Conservation (phyloP, 176 grass and related monocot genomes). For the Eragrostis nindensis region DNA sequence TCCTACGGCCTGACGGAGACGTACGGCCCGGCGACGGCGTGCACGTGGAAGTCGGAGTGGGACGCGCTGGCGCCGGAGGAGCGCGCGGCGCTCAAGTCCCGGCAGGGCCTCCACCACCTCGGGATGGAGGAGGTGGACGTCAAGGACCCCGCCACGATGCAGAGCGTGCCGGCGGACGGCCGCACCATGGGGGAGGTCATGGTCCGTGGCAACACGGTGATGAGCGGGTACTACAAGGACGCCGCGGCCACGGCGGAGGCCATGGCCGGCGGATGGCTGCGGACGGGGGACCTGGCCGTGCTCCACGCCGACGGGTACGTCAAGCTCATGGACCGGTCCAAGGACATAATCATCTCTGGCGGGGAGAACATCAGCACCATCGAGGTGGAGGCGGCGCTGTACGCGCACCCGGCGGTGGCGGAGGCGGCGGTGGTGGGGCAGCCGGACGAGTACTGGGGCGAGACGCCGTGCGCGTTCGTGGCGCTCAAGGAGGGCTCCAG, state of each 20-base stretch:
- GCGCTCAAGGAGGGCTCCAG: slow-evolving; percentile 36
- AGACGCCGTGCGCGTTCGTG: slow-evolving; percentile 93
- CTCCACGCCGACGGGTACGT: slow-evolving; percentile 75
- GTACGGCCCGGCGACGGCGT: slow-evolving; percentile 69
- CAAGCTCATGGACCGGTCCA: slow-evolving; percentile 70
- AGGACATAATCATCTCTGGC: slow-evolving; percentile 91
- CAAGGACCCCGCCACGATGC: slow-evolving; percentile 75
- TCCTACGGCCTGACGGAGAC: slow-evolving; percentile 90
- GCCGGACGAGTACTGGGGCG: slow-evolving; percentile 86
- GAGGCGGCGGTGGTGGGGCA: slow-evolving; percentile 76
- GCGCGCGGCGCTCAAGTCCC: slow-evolving; percentile 69
- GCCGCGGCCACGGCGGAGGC: slow-evolving; percentile 52
- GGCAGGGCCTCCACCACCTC: slow-evolving; percentile 74
- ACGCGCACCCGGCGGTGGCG: slow-evolving; percentile 62
- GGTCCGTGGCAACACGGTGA: slow-evolving; percentile 87
- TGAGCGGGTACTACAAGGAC: slow-evolving; percentile 94
- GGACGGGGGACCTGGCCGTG: slow-evolving; percentile 75
- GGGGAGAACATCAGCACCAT: slow-evolving; percentile 95
- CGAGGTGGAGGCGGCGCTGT: slow-evolving; percentile 83
- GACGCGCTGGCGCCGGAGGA: slow-evolving; percentile 59
- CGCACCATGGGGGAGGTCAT: slow-evolving; percentile 83
- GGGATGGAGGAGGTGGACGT: slow-evolving; percentile 78
- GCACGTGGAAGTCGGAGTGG: slow-evolving; percentile 85
- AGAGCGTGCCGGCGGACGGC: slow-evolving; percentile 66
- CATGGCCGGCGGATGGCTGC: slow-evolving; percentile 65